phyloP scores from a whole-genome alignment of 2,329 filamentous ascomycete species.

The Trichoderma breve region DNA sequence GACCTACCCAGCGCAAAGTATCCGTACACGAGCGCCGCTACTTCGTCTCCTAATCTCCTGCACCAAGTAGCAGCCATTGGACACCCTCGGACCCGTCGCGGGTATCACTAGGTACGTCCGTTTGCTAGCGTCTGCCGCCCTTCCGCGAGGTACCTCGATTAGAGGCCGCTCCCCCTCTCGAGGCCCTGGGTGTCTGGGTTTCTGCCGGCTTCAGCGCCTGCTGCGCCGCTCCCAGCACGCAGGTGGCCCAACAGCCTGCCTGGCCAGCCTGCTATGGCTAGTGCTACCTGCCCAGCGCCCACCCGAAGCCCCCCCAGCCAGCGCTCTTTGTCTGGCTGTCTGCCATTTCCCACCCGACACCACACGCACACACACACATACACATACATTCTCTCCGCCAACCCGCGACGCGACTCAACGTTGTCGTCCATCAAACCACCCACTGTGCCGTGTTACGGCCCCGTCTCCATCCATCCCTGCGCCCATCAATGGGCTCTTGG shows the following conservation, averaged over 20 bases:
- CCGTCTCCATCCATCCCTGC: slow-evolving; percentile 42
- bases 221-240: slow-evolving; percentile 14
- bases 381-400: slow-evolving; percentile 34
- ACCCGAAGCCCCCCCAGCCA: slow-evolving; percentile 13
- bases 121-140: slow-evolving; percentile 8
- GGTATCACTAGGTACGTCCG: slow-evolving; percentile 19
- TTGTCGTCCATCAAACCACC: slow-evolving; percentile 38
- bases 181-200: background rate
- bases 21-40: slow-evolving; percentile 2
- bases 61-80: slow-evolving; percentile 7
- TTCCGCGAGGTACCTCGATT: slow-evolving; percentile 3
- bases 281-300: slow-evolving; percentile 13
- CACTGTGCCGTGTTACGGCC: slow-evolving; percentile 47
- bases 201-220: slow-evolving; percentile 19
- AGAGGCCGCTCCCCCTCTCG: background rate
- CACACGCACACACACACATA: slow-evolving; percentile 29
- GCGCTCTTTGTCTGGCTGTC: slow-evolving; percentile 20
- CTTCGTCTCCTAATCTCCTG: slow-evolving; percentile 9
- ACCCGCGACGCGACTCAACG: slow-evolving; percentile 43
- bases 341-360: slow-evolving; percentile 34
- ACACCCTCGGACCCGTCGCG: slow-evolving; percentile 8
- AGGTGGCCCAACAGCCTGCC: slow-evolving; percentile 20
- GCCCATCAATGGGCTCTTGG: slow-evolving; percentile 42
- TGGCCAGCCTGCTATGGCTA: background rate
- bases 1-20: background rate